Evolutionary conservation across 192 early-diverging fungal genomes (phyloP).

Genomic region (Coemansia sp.): DNA sequence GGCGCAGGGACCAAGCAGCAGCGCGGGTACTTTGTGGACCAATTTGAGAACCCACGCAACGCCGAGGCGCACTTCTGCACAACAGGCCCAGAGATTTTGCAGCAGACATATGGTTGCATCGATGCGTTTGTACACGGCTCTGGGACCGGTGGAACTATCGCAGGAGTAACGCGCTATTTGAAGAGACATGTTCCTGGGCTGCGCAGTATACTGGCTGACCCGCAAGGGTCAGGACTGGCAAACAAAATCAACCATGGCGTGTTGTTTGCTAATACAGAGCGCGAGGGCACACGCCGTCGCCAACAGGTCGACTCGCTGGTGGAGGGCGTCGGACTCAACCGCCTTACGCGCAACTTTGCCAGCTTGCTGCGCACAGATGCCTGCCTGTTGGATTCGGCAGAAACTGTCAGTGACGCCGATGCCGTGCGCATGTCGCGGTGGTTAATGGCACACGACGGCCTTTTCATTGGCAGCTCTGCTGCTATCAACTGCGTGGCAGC

Average conservation of each 20-base stretch:
- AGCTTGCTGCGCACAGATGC: constrained; percentile 5
- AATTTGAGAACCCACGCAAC: constrained; percentile 93
- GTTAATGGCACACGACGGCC: constrained; percentile 62
- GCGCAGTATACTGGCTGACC: constrained; percentile 80
- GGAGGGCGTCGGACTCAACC: constrained; percentile 94
- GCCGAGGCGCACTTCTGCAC: constrained; percentile 72
- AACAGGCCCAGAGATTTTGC: constrained; percentile 86
- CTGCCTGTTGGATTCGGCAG: constrained; percentile 75
- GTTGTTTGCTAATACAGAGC: constrained; percentile 85
- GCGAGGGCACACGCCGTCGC: constrained; percentile 83
- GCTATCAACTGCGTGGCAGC: constrained; percentile 93
- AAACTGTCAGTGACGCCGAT: constrained; percentile 81
- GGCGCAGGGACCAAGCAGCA: neutral
- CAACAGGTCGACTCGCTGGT: constrained; percentile 98
- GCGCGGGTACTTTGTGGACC: constrained; percentile 81
- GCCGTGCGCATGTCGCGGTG: constrained; percentile 87
- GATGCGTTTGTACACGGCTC: constrained; percentile 91
- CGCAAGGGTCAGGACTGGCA: constrained; percentile 88
- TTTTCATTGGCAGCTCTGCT: constrained; percentile 89
- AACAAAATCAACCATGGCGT: constrained; percentile 88
- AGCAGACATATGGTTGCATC: constrained; percentile 59
- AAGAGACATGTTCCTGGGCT: constrained; percentile 64
- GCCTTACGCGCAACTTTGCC: constrained; percentile 85
- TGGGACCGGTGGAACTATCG: constrained; percentile 89
- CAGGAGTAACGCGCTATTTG: constrained; percentile 86